phyloP scores from a whole-genome alignment of 257 asterid species.

The Fraxinus pennsylvanica region DNA sequence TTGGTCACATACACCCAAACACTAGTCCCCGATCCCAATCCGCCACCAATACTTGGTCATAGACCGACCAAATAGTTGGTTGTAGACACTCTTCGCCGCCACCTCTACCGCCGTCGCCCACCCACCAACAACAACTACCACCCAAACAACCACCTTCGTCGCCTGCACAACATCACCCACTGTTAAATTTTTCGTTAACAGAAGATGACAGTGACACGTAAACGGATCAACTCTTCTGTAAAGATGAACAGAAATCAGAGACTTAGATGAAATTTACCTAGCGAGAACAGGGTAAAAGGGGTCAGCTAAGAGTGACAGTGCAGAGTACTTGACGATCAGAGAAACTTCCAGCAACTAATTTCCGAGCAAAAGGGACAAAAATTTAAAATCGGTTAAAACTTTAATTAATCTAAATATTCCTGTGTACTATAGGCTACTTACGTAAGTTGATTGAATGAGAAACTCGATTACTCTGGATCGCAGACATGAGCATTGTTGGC shows the following conservation, averaged over 20 bases:
- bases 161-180: too few species aligned
- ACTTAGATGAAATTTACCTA: conserved; percentile 28
- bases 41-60: too few species aligned
- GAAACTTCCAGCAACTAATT: conserved; percentile 50
- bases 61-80: too few species aligned
- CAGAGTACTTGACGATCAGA: conserved; percentile 75
- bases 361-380: not conserved
- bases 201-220: not conserved
- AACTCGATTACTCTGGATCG: conserved; percentile 46
- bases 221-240: not conserved
- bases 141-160: too few species aligned
- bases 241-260: not conserved
- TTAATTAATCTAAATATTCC: not conserved
- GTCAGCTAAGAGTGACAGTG: conserved; percentile 66
- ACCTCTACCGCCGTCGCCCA: too few species aligned
- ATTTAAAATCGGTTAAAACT: not conserved
- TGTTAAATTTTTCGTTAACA: not conserved
- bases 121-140: too few species aligned
- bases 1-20: too few species aligned
- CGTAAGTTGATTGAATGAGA: conserved; percentile 52
- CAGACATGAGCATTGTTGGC: conserved; percentile 37
- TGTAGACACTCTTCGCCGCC: too few species aligned
- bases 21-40: too few species aligned
- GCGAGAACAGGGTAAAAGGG: conserved; percentile 71
- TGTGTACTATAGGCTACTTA: not conserved